Conservation (phyloP, 2,329 filamentous ascomycete species). For the Trichoderma afroharzianum region DNA sequence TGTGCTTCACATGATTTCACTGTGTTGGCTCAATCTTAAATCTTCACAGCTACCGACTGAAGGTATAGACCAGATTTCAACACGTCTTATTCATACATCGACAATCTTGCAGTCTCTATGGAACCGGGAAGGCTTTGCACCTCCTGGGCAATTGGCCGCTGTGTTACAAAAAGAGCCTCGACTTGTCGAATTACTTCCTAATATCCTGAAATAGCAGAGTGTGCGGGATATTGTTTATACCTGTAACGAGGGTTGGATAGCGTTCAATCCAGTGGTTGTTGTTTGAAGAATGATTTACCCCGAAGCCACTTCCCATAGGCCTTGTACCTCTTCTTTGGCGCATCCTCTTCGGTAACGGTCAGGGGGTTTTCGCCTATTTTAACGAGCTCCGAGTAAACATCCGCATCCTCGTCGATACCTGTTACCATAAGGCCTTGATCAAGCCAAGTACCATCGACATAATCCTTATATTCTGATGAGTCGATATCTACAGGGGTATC, state of each 20-base stretch:
- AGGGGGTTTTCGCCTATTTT: conserved; percentile 76
- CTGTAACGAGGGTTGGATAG: background rate
- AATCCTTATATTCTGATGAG: conserved; percentile 71
- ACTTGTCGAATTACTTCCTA: conserved; percentile 30
- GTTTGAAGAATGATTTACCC: conserved; percentile 95
- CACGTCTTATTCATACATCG: conserved; percentile 21
- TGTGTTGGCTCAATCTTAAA: conserved; percentile 59
- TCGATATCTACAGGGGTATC: conserved; percentile 60
- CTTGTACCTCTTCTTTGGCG: conserved; percentile 91
- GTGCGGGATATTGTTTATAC: background rate
- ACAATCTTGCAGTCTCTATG: conserved; percentile 25
- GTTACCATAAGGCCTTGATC: conserved; percentile 53
- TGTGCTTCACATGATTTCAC: conserved; percentile 57
- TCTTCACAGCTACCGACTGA: background rate
- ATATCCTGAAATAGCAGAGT: background rate
- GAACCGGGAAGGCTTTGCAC: conserved; percentile 17
- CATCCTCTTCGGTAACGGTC: conserved; percentile 83
- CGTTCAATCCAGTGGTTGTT: conserved; percentile 61
- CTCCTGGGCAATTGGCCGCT: conserved; percentile 20
- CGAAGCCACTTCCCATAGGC: conserved; percentile 92
- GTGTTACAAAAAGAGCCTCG: conserved; percentile 26
- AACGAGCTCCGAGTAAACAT: conserved; percentile 72
- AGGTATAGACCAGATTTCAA: background rate
- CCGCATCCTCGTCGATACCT: conserved; percentile 44
- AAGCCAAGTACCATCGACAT: conserved; percentile 66